Evolutionary conservation across 495 filamentous ascomycete genomes (phyloP).

Genomic region (Daldinia decipiens): DNA sequence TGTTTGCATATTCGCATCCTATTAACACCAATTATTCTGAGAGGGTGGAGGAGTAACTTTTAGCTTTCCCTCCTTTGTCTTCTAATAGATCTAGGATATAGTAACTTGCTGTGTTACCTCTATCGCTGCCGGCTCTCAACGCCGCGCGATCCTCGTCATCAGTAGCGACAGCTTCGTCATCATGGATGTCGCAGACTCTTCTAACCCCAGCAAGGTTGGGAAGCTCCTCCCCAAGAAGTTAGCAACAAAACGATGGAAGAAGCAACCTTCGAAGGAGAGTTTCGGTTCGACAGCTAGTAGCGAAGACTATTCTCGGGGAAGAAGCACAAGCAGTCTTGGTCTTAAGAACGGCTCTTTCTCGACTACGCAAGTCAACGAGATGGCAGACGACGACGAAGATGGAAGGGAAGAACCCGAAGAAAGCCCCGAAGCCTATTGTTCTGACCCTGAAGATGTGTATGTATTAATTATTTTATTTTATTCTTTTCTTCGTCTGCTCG

Average conservation of each 20-base stretch:
- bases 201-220: slow-evolving; percentile 49
- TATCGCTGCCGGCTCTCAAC: not conserved
- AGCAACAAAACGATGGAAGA: slow-evolving; percentile 57
- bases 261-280: slow-evolving; percentile 52
- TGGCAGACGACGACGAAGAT: slow-evolving; percentile 38
- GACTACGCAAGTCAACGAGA: slow-evolving; percentile 38
- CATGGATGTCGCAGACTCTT: slow-evolving; percentile 42
- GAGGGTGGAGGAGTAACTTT: not conserved
- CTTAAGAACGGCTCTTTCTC: slow-evolving; percentile 41
- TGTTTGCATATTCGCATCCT: slow-evolving; percentile 5
- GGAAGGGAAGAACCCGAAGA: slow-evolving; percentile 24
- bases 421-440: slow-evolving; percentile 37
- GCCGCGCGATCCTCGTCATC: slow-evolving; percentile 21
- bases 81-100: slow-evolving; percentile 18
- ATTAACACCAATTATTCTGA: slow-evolving; percentile 3
- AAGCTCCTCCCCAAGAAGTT: slow-evolving; percentile 62
- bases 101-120: slow-evolving; percentile 29
- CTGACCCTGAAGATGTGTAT: slow-evolving; percentile 45
- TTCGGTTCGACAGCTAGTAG: slow-evolving; percentile 49
- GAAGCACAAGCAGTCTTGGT: slow-evolving; percentile 44
- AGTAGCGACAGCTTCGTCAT: slow-evolving; percentile 14
- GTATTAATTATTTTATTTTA: slow-evolving; percentile 19
- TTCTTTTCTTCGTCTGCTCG: slow-evolving; percentile 2
- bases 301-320: slow-evolving; percentile 45
- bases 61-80: not conserved